Percentiles rank a stretch among this genome's conserved stretches.
These are phyloP conservation scores for Pythium biforme DNA, from an alignment of 352 stramenopile genomes.

Conservation along the genomic window DNA sequence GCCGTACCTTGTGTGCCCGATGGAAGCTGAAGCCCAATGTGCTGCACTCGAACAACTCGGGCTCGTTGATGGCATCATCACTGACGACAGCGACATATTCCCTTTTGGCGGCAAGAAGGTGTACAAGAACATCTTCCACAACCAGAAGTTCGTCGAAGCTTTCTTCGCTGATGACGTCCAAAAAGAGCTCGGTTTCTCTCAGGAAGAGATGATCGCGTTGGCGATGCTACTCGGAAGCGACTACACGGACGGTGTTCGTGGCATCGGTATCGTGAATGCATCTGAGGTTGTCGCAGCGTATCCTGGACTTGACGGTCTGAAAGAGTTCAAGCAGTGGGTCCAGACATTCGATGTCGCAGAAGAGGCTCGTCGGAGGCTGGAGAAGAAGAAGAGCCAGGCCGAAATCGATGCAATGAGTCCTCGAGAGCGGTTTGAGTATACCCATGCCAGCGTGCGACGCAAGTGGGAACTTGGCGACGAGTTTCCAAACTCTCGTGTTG, in stretches of 20 bases:
- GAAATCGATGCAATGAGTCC: constrained; percentile 47
- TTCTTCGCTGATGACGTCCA: constrained; percentile 94
- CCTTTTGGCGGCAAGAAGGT: constrained; percentile 93
- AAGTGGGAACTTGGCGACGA: constrained; percentile 92
- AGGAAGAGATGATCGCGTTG: constrained; percentile 89
- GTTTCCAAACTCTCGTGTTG: constrained; percentile 92
- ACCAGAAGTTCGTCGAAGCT: constrained; percentile 98
- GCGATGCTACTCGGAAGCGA: constrained; percentile 96
- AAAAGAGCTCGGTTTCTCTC: constrained; percentile 90
- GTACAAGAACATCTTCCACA: constrained; percentile 99
- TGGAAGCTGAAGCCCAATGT: constrained; percentile 99
- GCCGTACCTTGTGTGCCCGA: constrained; percentile 98
- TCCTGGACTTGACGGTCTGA: constrained; percentile 82
- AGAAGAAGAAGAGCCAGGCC: constrained; percentile 54
- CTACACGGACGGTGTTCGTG: constrained; percentile 89
- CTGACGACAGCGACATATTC: constrained; percentile 95
- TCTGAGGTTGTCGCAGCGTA: constrained; percentile 79
- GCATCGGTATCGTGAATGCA: constrained; percentile 85
- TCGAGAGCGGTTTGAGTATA: constrained; percentile 87
- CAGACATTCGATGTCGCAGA: constrained; percentile 57
- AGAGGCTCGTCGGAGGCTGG: constrained; percentile 48
- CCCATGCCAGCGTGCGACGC: constrained; percentile 87
- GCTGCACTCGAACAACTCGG: constrained; percentile 94
- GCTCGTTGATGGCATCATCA: constrained; percentile 98
- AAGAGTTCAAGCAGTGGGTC: constrained; percentile 81